Percentiles rank a stretch among this genome's conserved stretches.
These are phyloP conservation scores for Monosporascus sp. DNA, from an alignment of 2,329 filamentous ascomycete species.

Conservation along the genomic window DNA sequence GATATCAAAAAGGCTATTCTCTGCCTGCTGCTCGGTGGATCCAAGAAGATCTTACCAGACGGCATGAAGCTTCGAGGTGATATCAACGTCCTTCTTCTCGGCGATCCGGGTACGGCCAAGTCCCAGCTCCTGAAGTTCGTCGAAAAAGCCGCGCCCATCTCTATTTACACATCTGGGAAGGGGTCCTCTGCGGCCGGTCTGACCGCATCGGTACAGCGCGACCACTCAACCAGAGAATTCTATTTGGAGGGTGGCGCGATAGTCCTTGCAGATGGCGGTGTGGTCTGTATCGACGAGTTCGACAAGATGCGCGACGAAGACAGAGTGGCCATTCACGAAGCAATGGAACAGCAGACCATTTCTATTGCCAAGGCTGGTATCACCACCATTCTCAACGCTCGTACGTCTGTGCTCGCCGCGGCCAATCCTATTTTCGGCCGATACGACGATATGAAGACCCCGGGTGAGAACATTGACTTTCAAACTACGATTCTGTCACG, in stretches of 20 bases:
- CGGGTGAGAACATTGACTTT: constrained; percentile 98
- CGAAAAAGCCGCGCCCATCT: constrained; percentile 91
- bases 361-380: constrained; percentile 98
- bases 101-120: constrained; percentile 97
- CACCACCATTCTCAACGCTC: constrained; percentile 92
- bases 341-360: constrained; percentile 99
- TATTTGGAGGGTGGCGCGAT: constrained; percentile 98
- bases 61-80: constrained; percentile 97
- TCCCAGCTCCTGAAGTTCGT: constrained; percentile 97
- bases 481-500: constrained; percentile 96
- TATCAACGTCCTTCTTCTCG: constrained; percentile 93
- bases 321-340: constrained; percentile 95
- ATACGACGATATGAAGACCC: constrained; percentile 96
- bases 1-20: constrained; percentile 98
- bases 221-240: constrained; percentile 88
- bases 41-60: constrained; percentile 95
- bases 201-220: constrained; percentile 92
- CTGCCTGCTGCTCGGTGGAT: constrained; percentile 87
- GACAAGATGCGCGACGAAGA: constrained; percentile 99
- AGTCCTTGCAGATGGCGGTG: constrained; percentile 94
- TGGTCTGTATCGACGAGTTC: constrained; percentile 98
- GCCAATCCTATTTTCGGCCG: constrained; percentile 97
- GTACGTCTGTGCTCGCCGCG: constrained; percentile 90
- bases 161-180: constrained; percentile 98
- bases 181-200: constrained; percentile 96